Base-by-base conservation (phyloP, 345 rosid species). In the Brassica incana region DNA sequence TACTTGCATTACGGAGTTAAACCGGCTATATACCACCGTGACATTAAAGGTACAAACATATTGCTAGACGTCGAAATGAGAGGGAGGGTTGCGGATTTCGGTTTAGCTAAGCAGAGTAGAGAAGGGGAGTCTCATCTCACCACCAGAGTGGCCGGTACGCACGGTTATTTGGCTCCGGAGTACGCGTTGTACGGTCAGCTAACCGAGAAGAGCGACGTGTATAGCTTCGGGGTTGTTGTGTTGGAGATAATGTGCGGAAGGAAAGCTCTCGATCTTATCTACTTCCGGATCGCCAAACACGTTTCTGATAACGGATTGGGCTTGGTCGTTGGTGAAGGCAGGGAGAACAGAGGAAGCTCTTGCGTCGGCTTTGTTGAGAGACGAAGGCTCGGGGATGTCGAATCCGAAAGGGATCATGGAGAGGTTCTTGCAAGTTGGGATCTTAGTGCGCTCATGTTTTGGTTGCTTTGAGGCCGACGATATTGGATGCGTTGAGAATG, bases 71-170 rank as follows among this genome's bases (percentile, higher is more conserved):
- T 74, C 0, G 94, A 90, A 20, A 92, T 95, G 99, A 86, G 94
- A 80, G 97, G 97, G 16, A 84, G 94, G 75, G 99, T 95, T 15
- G 97, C 99, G 0, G 99, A 95, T 86, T 92, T 95, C 8, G 97
- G 97, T 23, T 87, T 95, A 66, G 98, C 85, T 4, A 95, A 88
- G 83, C 93, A 95, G 78, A 90, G 91, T 68, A 82, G 87, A 71
- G 98, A 95, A 86, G 98, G 96, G 6, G 92, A 89, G 80, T 91
- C 98, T 83, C 99, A 95, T 85, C 92, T 95, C 14, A 95, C 99
- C 0, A 95, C 97, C 1, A 85, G 98, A 87, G 99, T 95, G 54
- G 99, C 98, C 0, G 99, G 99, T 43, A 95, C 99, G 38, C 98
- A 89, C 59, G 98, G 98, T 9, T 95, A 92, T 83, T 84, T 95